Percentiles rank a stretch among this genome's conserved stretches.
Evolutionary conservation across 163 green algal species (phyloP).

Genomic region (Coccomyxa subellipsoidea): DNA sequence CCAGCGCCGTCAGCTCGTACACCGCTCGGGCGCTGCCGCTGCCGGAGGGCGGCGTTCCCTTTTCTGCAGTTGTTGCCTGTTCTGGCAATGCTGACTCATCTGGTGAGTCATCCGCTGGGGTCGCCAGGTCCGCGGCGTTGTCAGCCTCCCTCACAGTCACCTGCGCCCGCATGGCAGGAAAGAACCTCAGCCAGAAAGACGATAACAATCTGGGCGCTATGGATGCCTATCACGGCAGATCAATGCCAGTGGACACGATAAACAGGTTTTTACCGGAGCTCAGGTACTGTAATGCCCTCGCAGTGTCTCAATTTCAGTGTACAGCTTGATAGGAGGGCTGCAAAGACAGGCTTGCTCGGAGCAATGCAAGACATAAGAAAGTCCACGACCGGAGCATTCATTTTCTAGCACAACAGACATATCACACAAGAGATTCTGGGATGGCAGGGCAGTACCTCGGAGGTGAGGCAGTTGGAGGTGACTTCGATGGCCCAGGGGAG

Average conservation of each 20-base stretch:
- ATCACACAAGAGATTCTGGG: background rate
- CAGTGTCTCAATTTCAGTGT: too few species aligned
- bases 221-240: too few species aligned
- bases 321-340: too few species aligned
- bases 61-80: background rate
- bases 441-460: background rate
- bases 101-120: background rate
- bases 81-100: background rate
- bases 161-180: background rate
- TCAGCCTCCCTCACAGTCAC: constrained; percentile 28
- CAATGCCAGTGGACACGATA: too few species aligned
- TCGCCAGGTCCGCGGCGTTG: constrained; percentile 25
- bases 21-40: constrained; percentile 21
- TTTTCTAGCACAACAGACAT: too few species aligned
- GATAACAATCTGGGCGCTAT: too few species aligned
- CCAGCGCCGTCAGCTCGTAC: constrained; percentile 69
- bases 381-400: too few species aligned
- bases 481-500: constrained; percentile 18
- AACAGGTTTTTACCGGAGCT: too few species aligned
- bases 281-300: too few species aligned
- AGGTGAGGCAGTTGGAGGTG: background rate
- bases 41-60: background rate
- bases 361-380: too few species aligned
- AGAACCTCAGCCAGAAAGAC: background rate
- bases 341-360: too few species aligned